These are phyloP conservation scores for Blastobotrys peoriensis DNA, from an alignment of 805 yeast species.

Conservation along the genomic window DNA sequence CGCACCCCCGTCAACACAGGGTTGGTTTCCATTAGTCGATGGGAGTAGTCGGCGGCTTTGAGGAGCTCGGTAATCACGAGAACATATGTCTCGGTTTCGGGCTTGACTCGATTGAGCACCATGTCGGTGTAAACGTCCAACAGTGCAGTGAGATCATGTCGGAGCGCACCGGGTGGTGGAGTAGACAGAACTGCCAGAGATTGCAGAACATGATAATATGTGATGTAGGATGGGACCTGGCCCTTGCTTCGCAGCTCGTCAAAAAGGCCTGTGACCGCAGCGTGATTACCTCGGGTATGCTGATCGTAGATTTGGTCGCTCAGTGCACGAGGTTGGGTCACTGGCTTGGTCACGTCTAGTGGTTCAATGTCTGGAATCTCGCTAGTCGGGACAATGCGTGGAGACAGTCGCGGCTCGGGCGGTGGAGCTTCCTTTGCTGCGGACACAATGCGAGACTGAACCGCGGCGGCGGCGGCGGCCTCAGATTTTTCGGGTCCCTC, in stretches of 20 bases:
- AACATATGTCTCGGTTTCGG: constrained; percentile 25
- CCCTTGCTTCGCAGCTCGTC: constrained; percentile 1
- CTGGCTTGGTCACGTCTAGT: background rate
- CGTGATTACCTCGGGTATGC: background rate
- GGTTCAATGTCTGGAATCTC: background rate
- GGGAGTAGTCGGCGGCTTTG: constrained; percentile 16
- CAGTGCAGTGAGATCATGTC: constrained; percentile 19
- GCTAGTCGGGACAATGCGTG: background rate
- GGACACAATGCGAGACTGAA: background rate
- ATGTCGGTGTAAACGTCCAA: constrained; percentile 27
- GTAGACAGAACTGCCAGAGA: constrained; percentile 6
- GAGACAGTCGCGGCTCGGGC: background rate
- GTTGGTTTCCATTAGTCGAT: constrained; percentile 2
- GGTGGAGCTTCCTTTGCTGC: background rate
- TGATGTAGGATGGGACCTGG: background rate
- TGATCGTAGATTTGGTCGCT: background rate
- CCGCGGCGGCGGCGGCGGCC: background rate
- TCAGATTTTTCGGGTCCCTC: background rate
- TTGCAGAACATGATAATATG: background rate
- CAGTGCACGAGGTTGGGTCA: background rate
- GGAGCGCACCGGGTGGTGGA: constrained; percentile 1
- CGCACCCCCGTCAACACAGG: constrained; percentile 8
- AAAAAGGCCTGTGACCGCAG: background rate
- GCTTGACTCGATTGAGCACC: constrained; percentile 20
- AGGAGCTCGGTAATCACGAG: constrained; percentile 23